Conservation (phyloP, 2,329 filamentous ascomycete species). For the Fragosphaeria purpurea region DNA sequence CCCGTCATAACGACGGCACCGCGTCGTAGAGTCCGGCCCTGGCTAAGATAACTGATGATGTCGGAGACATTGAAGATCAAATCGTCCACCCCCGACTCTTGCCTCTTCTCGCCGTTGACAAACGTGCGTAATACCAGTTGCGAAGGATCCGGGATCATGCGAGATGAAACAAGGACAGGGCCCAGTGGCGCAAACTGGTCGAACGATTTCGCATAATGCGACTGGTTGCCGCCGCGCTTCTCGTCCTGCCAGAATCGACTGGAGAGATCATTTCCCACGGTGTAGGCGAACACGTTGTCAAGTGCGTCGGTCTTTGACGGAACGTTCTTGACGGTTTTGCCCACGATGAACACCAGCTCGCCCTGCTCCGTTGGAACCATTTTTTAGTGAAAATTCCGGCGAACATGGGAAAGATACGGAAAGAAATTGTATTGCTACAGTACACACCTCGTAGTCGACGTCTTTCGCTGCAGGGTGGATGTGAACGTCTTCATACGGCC, state of each 20-base stretch:
- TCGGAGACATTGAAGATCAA: conserved; percentile 32
- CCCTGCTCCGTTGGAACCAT: no score
- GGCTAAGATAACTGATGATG: conserved; percentile 29
- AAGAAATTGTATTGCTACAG: no score
- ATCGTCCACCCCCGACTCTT: conserved; percentile 30
- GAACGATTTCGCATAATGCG: conserved; percentile 40
- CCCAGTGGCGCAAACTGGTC: conserved; percentile 43
- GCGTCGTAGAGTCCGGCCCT: conserved; percentile 30
- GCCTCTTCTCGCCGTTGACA: conserved; percentile 37
- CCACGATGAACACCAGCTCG: conserved; percentile 40
- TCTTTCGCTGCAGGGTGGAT: conserved; percentile 31
- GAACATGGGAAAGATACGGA: no score
- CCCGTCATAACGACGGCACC: conserved; percentile 37
- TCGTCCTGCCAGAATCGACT: conserved; percentile 41
- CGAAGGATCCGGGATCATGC: conserved; percentile 17
- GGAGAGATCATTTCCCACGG: conserved; percentile 43
- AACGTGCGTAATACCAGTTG: conserved; percentile 19
- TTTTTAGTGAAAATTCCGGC: no score
- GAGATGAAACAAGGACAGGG: conserved; percentile 22
- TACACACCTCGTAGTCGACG: conserved; percentile 36
- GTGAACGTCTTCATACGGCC: conserved; percentile 9
- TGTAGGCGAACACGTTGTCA: conserved; percentile 46
- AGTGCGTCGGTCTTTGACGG: conserved; percentile 33
- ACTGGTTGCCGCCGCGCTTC: conserved; percentile 26
- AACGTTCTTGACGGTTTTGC: conserved; percentile 36